phyloP scores from a whole-genome alignment of 2,329 filamentous ascomycete species.

The Trichoderma sp. region DNA sequence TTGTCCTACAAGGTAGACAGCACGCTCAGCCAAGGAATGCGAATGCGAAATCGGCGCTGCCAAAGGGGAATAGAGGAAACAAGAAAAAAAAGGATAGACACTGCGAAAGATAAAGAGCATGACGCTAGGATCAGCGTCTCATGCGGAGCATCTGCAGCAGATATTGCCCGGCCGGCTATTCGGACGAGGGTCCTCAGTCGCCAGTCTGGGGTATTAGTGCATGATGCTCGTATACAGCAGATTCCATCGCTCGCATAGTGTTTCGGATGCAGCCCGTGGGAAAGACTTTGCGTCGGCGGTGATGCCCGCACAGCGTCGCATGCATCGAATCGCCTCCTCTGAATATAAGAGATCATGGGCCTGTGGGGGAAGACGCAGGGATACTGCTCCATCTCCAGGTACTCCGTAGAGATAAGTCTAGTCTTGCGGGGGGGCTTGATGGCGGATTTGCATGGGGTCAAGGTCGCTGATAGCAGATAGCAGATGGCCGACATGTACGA shows the following conservation, averaged over 20 bases:
- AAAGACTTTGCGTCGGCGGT: not conserved
- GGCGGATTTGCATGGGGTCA: conserved; percentile 5
- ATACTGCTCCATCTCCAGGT: not conserved
- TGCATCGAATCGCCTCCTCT: not conserved
- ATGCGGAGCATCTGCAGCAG: conserved; percentile 4
- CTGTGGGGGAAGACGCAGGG: conserved; percentile 2
- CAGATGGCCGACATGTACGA: not conserved
- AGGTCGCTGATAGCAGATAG: not conserved
- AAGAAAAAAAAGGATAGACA: not conserved
- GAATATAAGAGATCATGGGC: not conserved
- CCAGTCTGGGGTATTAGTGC: not conserved
- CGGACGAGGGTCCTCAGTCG: not conserved
- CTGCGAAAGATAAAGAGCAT: not conserved
- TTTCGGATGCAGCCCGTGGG: not conserved
- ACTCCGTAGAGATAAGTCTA: not conserved
- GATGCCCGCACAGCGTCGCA: not conserved
- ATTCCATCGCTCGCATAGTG: not conserved
- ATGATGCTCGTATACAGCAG: not conserved
- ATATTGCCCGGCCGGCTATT: not conserved
- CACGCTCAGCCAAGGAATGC: not conserved
- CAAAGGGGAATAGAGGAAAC: not conserved
- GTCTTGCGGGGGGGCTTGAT: conserved; percentile 9
- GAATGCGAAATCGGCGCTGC: not conserved
- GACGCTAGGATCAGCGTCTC: conserved; percentile 11
- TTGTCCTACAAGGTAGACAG: not conserved